Percentiles rank a stretch among this genome's conserved stretches.
phyloP scores from a whole-genome alignment of 306 rosid species.

The Gleditsia sinensis region DNA sequence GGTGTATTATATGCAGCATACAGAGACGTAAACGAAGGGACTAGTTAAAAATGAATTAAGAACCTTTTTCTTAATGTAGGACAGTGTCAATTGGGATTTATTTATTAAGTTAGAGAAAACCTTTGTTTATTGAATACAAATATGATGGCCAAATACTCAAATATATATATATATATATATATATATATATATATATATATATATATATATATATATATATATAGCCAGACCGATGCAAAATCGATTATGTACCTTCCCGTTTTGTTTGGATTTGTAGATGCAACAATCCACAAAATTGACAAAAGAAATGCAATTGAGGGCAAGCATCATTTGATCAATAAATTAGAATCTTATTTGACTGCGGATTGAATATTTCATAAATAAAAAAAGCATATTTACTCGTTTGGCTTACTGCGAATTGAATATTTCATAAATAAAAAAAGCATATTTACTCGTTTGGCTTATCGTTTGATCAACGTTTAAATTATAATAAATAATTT shows the following conservation, averaged over 20 bases:
- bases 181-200: no score
- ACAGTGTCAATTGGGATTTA: conserved; percentile 15
- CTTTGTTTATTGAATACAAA: conserved; percentile 1
- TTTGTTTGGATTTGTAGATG: not conserved
- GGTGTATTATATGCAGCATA: not conserved
- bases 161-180: no score
- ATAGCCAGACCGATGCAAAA: conserved; percentile 23
- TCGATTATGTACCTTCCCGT: not conserved
- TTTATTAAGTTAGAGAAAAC: not conserved
- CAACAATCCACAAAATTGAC: not conserved
- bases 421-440: no score
- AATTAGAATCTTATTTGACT: not conserved
- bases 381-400: no score
- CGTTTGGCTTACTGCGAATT: not conserved
- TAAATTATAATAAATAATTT: no score
- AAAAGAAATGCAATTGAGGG: not conserved
- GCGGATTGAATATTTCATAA: not conserved
- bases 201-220: no score
- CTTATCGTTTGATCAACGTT: no score
- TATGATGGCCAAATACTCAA: conserved; percentile 19
- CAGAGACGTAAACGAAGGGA: not conserved
- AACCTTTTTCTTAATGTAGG: not conserved
- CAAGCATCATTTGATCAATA: not conserved
- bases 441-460: no score
- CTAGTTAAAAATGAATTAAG: not conserved